Evolutionary conservation across 257 asterid genomes (phyloP).

Genomic region (Phtheirospermum japonicum): DNA sequence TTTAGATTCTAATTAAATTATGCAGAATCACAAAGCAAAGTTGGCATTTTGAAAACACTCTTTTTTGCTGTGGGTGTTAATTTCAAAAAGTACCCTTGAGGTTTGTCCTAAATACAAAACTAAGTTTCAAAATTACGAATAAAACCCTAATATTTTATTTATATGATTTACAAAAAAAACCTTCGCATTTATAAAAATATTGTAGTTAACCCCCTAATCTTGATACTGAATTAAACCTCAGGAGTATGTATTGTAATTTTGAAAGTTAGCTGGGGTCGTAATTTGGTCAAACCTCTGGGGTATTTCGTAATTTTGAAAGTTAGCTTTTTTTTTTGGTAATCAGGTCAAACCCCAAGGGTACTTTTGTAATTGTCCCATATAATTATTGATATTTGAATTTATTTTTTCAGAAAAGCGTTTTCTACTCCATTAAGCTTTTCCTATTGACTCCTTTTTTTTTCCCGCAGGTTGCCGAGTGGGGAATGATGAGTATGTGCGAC

Average conservation of each 20-base stretch:
- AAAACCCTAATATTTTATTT: background rate
- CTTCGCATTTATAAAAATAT: no score
- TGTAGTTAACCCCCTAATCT: no score
- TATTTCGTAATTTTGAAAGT: background rate
- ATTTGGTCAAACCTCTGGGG: background rate
- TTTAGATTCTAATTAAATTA: no score
- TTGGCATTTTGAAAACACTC: no score
- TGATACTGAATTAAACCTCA: no score
- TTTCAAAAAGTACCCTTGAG: background rate
- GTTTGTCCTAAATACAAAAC: background rate
- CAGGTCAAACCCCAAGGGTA: background rate
- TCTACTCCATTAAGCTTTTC: no score
- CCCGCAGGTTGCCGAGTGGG: constrained; percentile 9
- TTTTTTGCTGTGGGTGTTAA: background rate
- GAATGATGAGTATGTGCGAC: constrained; percentile 6
- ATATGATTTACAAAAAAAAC: no score
- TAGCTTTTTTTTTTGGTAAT: background rate
- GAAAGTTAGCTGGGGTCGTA: no score
- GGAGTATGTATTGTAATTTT: no score
- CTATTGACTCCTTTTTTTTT: no score
- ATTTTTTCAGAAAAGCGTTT: no score
- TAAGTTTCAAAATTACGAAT: background rate
- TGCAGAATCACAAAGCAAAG: no score
- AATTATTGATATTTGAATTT: background rate
- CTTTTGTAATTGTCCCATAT: background rate